phyloP scores from a whole-genome alignment of 2,329 filamentous ascomycete genomes.

The Paraphoma chrysanthemicola region DNA sequence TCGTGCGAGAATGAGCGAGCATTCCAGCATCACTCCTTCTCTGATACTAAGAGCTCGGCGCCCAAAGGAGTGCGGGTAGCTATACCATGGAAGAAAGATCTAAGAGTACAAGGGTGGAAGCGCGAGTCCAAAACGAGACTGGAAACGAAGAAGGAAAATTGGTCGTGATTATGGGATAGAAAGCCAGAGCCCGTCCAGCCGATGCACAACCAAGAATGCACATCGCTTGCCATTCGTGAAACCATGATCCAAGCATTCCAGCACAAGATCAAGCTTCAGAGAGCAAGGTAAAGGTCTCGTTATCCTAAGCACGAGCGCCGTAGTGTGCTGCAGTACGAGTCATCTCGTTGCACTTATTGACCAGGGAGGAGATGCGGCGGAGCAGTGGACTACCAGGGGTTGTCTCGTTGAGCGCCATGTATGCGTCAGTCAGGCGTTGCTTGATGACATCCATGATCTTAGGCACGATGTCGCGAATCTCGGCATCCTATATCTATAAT shows the following conservation, averaged over 20 bases:
- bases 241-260: slow-evolving; percentile 33
- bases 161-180: background rate
- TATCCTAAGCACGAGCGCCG: background rate
- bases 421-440: slow-evolving; percentile 63
- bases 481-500: slow-evolving; percentile 51
- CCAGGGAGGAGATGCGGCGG: slow-evolving; percentile 58
- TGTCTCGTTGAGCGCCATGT: slow-evolving; percentile 63
- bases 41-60: slow-evolving; percentile 4
- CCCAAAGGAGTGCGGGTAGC: slow-evolving; percentile 10
- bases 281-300: background rate
- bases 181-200: background rate
- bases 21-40: slow-evolving; percentile 29
- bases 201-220: no score
- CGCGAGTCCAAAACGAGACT: background rate
- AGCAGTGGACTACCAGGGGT: slow-evolving; percentile 60
- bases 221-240: no score
- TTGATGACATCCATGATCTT: slow-evolving; percentile 67
- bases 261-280: slow-evolving; percentile 22
- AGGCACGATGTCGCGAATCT: slow-evolving; percentile 63
- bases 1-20: slow-evolving; percentile 20
- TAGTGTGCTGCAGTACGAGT: slow-evolving; percentile 29
- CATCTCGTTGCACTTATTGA: slow-evolving; percentile 43
- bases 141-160: background rate
- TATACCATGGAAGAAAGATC: slow-evolving; percentile 5
- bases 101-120: slow-evolving; percentile 4